Conservation (phyloP, 75 land plant genomes). For the Chamaecyparis obtusa region DNA sequence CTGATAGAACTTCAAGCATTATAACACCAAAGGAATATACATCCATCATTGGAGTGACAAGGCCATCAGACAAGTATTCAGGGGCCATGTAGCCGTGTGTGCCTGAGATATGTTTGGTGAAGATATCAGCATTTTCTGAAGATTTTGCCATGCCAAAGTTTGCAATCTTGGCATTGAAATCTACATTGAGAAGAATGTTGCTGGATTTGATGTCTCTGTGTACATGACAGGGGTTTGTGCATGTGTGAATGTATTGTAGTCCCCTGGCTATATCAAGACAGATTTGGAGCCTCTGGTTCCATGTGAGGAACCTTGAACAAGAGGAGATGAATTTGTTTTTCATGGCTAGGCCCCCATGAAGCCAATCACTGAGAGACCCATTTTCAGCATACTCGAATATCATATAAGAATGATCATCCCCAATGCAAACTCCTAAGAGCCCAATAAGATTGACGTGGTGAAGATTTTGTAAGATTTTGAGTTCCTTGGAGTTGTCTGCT, state of each 20-base stretch:
- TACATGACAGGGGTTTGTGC: slow-evolving; percentile 64
- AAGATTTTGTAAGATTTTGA: slow-evolving; percentile 50
- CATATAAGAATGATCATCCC: slow-evolving; percentile 40
- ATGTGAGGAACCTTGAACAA: slow-evolving; percentile 31
- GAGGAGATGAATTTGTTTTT: slow-evolving; percentile 23
- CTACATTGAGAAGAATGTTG: slow-evolving; percentile 65
- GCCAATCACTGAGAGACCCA: slow-evolving; percentile 67
- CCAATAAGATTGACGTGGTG: slow-evolving; percentile 63
- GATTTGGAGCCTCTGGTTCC: slow-evolving; percentile 61
- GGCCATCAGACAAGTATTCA: slow-evolving; percentile 67
- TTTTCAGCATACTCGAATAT: slow-evolving; percentile 82
- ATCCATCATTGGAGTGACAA: slow-evolving; percentile 63
- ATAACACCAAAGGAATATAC: slow-evolving; percentile 71
- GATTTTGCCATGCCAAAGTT: slow-evolving; percentile 64
- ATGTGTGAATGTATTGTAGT: slow-evolving; percentile 76
- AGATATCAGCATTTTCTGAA: slow-evolving; percentile 18
- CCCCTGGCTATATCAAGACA: slow-evolving; percentile 86
- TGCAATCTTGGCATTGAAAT: slow-evolving; percentile 73
- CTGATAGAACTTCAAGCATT: slow-evolving; percentile 58
- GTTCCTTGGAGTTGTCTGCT: slow-evolving; percentile 54
- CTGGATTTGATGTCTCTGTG: slow-evolving; percentile 69
- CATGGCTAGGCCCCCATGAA: slow-evolving; percentile 20
- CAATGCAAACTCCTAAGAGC: slow-evolving; percentile 51
- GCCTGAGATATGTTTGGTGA: slow-evolving; percentile 63
- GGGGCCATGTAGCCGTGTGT: slow-evolving; percentile 77